Conservation (phyloP, 1,284 basidiomycete genomes). For the Anthracocystis setariae region DNA sequence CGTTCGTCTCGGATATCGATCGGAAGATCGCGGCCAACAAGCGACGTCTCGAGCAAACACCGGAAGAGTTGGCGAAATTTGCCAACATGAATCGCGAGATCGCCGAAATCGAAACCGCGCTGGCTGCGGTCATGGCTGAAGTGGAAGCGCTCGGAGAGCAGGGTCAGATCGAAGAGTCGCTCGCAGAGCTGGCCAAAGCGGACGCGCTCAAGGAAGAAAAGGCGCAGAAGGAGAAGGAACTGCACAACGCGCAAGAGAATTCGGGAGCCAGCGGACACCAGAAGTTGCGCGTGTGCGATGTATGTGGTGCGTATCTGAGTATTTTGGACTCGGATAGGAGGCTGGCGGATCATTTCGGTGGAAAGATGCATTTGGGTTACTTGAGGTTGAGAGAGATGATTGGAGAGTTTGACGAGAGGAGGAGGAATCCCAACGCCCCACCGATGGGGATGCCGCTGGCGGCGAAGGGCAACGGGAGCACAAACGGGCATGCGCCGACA, state of each 20-base stretch:
- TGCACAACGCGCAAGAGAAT: conserved; percentile 95
- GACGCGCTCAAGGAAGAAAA: conserved; percentile 98
- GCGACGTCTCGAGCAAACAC: conserved; percentile 95
- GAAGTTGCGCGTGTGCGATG: conserved; percentile 98
- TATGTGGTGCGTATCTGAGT: conserved; percentile 97
- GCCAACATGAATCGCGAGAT: conserved; percentile 99
- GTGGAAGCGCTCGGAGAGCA: conserved; percentile 96
- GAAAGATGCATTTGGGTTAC: conserved; percentile 99
- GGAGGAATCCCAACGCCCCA: conserved; percentile 35
- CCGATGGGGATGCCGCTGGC: conserved; percentile 36
- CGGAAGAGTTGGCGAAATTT: conserved; percentile 98
- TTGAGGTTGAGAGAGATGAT: conserved; percentile 96
- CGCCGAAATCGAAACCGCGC: conserved; percentile 97
- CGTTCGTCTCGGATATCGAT: conserved; percentile 98
- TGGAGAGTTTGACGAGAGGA: conserved; percentile 72
- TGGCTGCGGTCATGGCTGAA: conserved; percentile 97
- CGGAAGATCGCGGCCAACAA: conserved; percentile 92
- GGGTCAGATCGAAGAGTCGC: conserved; percentile 97
- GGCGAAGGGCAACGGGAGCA: conserved; percentile 9
- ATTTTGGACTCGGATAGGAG: conserved; percentile 98
- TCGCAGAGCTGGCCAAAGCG: conserved; percentile 95
- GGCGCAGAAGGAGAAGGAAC: conserved; percentile 92
- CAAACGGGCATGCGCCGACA: conserved; percentile 13
- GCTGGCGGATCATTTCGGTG: conserved; percentile 98
- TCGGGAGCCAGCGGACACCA: conserved; percentile 98